Base-by-base conservation (phyloP, 2,329 filamentous ascomycete species). In the Sporothrix variecibatus region DNA sequence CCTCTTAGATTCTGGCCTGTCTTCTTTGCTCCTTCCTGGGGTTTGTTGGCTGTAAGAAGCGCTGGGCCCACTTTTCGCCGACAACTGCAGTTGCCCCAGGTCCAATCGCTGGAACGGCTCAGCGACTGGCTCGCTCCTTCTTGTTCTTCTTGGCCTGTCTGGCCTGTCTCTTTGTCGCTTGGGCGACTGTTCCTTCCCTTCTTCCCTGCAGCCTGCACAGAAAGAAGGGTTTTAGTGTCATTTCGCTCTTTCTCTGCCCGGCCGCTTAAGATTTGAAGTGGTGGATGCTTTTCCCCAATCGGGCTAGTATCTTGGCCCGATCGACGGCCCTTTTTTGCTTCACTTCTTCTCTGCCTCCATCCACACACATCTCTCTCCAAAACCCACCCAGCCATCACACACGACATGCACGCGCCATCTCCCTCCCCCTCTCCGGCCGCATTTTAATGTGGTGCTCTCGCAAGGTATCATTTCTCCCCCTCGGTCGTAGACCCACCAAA, bases 291-390 rank as follows among this genome's bases (percentile, higher is more conserved):
- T 60, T 46, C 34, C 69, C 69, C 38, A 71, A 49, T 38, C 4
- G 9, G n/a, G 69, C 23, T 71, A 71, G 69, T 28, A 17, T n/a
- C 69, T 40, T 58, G 23, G 38, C 69, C 20, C 53, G 69, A 71
- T 71, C 67, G 49, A 43, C 51, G 38, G 53, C 34, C 34, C 23
- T 58, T 60, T 43, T 60, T 51, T 38, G 28, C 9, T 70, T 56
- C 46, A 23, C 20, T n/a, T 31, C 43, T 28, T 15, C 40, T 51
- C 46, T n/a, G 26, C 43, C 17, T 11, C 34, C 31, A 40, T 40
- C 56, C 56, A 53, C 51, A 53, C 51, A 53, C 51, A 11, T 49
- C 43, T 20, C 15, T 49, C 43, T 49, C 43, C 43, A 49, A 49
- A 49, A 49, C 31, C 28, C 28, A 38, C 56, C n/a, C n/a, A n/a